Conservation (phyloP, 176 grass and related monocot genomes). For the Saccharum officinarum region DNA sequence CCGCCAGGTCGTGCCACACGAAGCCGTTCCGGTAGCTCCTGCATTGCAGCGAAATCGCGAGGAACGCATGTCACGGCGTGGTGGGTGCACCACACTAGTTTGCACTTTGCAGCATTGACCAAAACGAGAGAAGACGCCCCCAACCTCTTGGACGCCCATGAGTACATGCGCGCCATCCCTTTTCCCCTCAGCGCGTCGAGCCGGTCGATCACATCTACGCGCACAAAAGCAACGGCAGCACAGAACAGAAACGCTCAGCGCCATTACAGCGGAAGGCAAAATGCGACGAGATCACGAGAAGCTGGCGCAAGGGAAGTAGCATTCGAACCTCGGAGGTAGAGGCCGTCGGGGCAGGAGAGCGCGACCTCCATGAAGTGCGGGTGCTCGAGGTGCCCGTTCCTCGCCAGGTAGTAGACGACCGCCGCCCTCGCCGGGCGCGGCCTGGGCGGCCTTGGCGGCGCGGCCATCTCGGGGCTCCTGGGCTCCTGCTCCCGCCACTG, state of each 20-base stretch:
- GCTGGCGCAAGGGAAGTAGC: neutral
- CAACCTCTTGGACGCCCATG: slow-evolving; percentile 92
- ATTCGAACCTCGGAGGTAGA: slow-evolving; percentile 90
- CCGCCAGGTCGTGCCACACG: slow-evolving; percentile 93
- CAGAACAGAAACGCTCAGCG: neutral
- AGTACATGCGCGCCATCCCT: slow-evolving; percentile 75
- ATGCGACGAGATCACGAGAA: neutral
- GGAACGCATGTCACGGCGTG: neutral
- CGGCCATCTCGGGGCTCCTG: slow-evolving; percentile 46
- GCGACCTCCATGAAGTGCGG: slow-evolving; percentile 92
- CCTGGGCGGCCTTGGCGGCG: slow-evolving; percentile 30
- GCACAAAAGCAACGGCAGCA: neutral
- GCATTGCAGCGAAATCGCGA: neutral
- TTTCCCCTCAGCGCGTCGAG: slow-evolving; percentile 78
- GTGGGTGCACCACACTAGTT: neutral
- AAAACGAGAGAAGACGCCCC: neutral
- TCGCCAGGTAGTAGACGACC: slow-evolving; percentile 90
- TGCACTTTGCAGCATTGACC: neutral
- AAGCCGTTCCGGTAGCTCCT: slow-evolving; percentile 95
- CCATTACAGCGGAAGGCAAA: neutral
- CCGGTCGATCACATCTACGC: slow-evolving; percentile 69
- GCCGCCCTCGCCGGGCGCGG: slow-evolving; percentile 42
- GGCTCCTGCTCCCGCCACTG: slow-evolving; percentile 52
- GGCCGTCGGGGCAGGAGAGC: slow-evolving; percentile 55
- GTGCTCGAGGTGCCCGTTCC: slow-evolving; percentile 83